Base-by-base conservation (phyloP, 305 asterid species). In the Fraxinus sp. region DNA sequence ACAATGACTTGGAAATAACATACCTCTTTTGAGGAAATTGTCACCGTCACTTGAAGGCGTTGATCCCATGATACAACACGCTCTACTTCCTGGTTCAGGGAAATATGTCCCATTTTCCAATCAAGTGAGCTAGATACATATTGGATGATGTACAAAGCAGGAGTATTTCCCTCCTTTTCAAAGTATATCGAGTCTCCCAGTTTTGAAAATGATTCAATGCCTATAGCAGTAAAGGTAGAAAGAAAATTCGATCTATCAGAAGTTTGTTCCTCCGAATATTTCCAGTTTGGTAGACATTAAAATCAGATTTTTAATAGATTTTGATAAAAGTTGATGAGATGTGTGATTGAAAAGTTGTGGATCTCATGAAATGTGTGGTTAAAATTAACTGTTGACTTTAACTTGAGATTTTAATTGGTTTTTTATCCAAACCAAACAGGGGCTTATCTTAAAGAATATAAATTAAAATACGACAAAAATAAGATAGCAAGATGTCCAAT, bases 141-240 rank as follows among this genome's bases (percentile, higher is more conserved):
- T 83, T 96, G 99, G 76, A 93, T 91, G 43, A 94, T 85, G 85
- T 96, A 93, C 36, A 96, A 91, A 73, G 88, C 77, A 0, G 97
- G 95, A 82, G 59, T 37, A 3, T 83, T 77, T 55, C 95, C 97
- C 46, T 74, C 89, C 83, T 94, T 95, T 84, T 94, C 98, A 78
- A 96, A 96, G 93, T 92, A 96, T 78, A 96, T 92, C 0, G 98
- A 94, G 87, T 94, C 98, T 82, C 99, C 99, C 87, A 96, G 74
- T 85, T 96, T 96, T 24, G 99, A 93, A 86, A 96, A 96, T 6
- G 99, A 96, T 80, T 96, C 99, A 62, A 93, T 89, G 33, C 97
- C 99, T 95, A 77, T 16, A 41, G 0, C 2, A 35, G 18, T 37
- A 28, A 78, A 75, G 6, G 30, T 43, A 59, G 14, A 68, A 36